These are phyloP conservation scores for Basipetospora chlamydospora DNA, from an alignment of 2,329 filamentous ascomycete genomes.

Conservation along the genomic window DNA sequence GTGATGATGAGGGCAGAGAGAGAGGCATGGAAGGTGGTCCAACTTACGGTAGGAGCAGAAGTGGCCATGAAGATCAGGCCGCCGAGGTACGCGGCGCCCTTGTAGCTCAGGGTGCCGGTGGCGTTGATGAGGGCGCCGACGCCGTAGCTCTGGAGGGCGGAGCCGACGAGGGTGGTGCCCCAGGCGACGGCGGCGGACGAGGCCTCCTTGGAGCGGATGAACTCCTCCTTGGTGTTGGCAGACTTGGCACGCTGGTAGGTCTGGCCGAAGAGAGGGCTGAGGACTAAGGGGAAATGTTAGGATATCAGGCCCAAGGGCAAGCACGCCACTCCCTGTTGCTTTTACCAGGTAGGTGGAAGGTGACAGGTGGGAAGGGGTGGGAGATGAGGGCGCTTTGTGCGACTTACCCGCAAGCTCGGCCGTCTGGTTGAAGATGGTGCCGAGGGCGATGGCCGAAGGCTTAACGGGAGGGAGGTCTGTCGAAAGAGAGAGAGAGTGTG, in stretches of 20 bases:
- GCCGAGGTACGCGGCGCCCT: slow-evolving; percentile 90
- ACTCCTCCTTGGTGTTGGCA: slow-evolving; percentile 92
- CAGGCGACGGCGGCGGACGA: slow-evolving; percentile 74
- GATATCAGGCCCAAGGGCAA: too few relatives aligned
- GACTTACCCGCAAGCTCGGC: slow-evolving; percentile 55
- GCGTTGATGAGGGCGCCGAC: slow-evolving; percentile 86
- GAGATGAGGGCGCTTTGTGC: neutral
- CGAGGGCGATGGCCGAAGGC: slow-evolving; percentile 93
- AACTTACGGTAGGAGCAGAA: slow-evolving; percentile 68
- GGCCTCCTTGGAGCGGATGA: slow-evolving; percentile 85
- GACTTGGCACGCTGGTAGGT: slow-evolving; percentile 86
- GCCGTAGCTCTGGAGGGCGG: slow-evolving; percentile 77
- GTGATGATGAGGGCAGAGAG: too few relatives aligned
- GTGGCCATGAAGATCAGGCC: slow-evolving; percentile 82
- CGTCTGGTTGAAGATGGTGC: slow-evolving; percentile 89
- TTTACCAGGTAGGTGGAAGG: neutral
- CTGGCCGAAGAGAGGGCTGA: slow-evolving; percentile 82
- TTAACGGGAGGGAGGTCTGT: slow-evolving; percentile 63
- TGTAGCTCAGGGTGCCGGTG: slow-evolving; percentile 89
- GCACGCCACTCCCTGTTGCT: too few relatives aligned
- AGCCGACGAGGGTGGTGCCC: slow-evolving; percentile 81
- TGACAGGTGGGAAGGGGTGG: neutral
- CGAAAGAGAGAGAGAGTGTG: slow-evolving; percentile 3
- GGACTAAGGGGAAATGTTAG: slow-evolving; percentile 44
- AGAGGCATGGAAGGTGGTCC: neutral